These are phyloP conservation scores for Guillardia theta DNA, from an alignment of 78 protist species.

Conservation along the genomic window DNA sequence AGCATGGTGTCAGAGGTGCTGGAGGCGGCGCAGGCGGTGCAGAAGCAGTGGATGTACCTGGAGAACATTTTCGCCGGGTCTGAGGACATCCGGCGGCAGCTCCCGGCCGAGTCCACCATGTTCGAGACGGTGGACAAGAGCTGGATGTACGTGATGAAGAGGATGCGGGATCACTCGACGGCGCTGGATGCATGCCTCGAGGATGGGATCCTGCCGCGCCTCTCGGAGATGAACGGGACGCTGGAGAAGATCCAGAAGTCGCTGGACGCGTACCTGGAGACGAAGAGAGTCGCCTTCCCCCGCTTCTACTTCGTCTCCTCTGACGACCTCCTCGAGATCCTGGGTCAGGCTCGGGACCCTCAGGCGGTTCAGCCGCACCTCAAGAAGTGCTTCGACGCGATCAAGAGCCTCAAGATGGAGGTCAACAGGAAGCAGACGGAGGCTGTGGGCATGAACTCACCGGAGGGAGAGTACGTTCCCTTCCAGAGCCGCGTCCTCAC, in stretches of 20 bases:
- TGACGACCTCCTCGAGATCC: constrained; percentile 85
- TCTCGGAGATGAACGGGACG: constrained; percentile 59
- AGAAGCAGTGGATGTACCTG: constrained; percentile 89
- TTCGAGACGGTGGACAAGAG: constrained; percentile 75
- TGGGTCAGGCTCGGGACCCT: constrained; percentile 76
- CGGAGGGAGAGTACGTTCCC: constrained; percentile 85
- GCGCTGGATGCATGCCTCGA: constrained; percentile 83
- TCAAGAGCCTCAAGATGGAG: constrained; percentile 49
- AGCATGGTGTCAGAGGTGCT: constrained; percentile 67
- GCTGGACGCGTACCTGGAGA: constrained; percentile 79
- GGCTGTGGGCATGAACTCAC: constrained; percentile 69
- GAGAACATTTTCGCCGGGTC: constrained; percentile 83
- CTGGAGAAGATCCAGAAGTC: constrained; percentile 90
- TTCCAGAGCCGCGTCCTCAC: constrained; percentile 51
- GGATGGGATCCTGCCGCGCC: constrained; percentile 90
- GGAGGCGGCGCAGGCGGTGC: constrained; percentile 74
- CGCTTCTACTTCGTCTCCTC: constrained; percentile 90
- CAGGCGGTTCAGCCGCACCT: constrained; percentile 84
- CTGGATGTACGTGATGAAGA: constrained; percentile 72
- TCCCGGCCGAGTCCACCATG: constrained; percentile 85
- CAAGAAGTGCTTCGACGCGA: constrained; percentile 79
- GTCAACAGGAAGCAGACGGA: constrained; percentile 32
- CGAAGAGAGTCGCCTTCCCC: constrained; percentile 64
- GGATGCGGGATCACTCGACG: constrained; percentile 45
- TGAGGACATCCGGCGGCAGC: constrained; percentile 87